These are phyloP conservation scores for Hypoxylon sp. DNA, from an alignment of 2,329 filamentous ascomycete species.

Conservation along the genomic window DNA sequence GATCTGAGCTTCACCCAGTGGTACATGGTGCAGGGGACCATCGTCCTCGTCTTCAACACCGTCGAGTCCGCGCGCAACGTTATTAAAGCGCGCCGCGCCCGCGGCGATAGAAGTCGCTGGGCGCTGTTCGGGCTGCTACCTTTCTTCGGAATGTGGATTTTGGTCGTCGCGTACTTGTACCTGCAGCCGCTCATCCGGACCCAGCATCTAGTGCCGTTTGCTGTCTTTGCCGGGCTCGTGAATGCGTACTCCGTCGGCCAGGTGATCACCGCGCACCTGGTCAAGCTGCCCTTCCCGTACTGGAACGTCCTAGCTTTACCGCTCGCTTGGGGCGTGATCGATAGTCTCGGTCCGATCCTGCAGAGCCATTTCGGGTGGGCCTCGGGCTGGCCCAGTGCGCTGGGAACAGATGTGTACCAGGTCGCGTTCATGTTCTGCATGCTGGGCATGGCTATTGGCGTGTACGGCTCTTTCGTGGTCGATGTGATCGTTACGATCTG, in stretches of 20 bases:
- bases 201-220: conserved; percentile 88
- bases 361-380: conserved; percentile 72
- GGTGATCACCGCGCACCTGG: conserved; percentile 95
- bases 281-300: conserved; percentile 89
- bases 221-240: conserved; percentile 87
- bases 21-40: conserved; percentile 87
- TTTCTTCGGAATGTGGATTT: conserved; percentile 81
- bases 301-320: conserved; percentile 87
- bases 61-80: conserved; percentile 85
- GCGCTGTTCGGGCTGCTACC: conserved; percentile 87
- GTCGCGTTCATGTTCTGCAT: conserved; percentile 92
- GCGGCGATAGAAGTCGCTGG: conserved; percentile 77
- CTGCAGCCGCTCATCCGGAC: conserved; percentile 87
- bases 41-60: conserved; percentile 89
- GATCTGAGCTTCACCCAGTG: conserved; percentile 89
- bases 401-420: conserved; percentile 85
- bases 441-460: conserved; percentile 84
- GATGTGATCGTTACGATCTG: conserved; percentile 98
- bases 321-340: conserved; percentile 81
- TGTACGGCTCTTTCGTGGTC: conserved; percentile 98
- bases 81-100: conserved; percentile 80
- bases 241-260: conserved; percentile 96
- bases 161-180: conserved; percentile 83
- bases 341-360: conserved; percentile 80
- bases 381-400: conserved; percentile 78